Percentiles rank a stretch among this genome's conserved stretches.
phyloP scores from a whole-genome alignment of 805 yeast genomes.

The Zygotorulaspora danielsina region DNA sequence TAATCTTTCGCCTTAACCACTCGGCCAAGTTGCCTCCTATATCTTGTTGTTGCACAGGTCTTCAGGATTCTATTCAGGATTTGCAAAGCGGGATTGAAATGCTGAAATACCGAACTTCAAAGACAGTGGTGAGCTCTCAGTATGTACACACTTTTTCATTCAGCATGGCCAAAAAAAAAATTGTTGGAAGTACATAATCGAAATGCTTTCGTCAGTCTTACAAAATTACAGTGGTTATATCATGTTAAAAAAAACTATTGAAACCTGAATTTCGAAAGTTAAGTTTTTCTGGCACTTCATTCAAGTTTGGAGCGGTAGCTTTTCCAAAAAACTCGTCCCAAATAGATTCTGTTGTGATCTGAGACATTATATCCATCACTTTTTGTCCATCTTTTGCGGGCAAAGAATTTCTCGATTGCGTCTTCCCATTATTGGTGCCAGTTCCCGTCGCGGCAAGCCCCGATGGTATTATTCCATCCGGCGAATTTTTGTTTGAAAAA shows the following conservation, averaged over 20 bases:
- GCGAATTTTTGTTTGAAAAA: constrained; percentile 13
- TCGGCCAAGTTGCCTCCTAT: constrained; percentile 49
- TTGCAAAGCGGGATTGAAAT: not conserved
- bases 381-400: constrained; percentile 47
- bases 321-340: constrained; percentile 47
- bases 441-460: constrained; percentile 4
- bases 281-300: not conserved
- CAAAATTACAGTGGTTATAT: too few relatives aligned
- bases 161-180: too few relatives aligned
- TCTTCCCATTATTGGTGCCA: constrained; percentile 7
- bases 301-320: constrained; percentile 3
- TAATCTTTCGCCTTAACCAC: constrained; percentile 65
- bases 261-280: not conserved
- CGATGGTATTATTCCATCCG: constrained; percentile 3
- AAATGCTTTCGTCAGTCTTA: too few relatives aligned
- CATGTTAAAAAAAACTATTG: not conserved
- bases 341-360: constrained; percentile 59
- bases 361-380: constrained; percentile 57
- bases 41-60: not conserved
- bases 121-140: too few relatives aligned
- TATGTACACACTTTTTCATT: too few relatives aligned
- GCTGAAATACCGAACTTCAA: not conserved
- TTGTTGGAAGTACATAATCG: too few relatives aligned
- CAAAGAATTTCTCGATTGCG: not conserved
- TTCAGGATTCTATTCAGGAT: not conserved